phyloP scores from a whole-genome alignment of 2,329 filamentous ascomycete species.

The Cladorrhinum sp. region DNA sequence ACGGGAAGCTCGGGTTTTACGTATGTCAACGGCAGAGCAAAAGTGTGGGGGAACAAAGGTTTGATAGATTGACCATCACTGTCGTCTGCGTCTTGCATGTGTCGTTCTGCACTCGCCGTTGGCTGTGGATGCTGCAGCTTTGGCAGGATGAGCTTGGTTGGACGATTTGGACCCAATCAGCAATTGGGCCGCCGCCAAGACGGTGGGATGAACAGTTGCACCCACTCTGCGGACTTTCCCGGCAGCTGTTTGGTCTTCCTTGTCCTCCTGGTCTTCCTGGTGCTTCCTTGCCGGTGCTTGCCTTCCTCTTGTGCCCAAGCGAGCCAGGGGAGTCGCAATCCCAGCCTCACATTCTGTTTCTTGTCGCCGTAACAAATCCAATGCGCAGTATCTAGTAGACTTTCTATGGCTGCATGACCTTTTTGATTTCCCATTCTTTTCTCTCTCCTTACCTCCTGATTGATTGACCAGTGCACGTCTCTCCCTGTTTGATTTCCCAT shows the following conservation, averaged over 20 bases:
- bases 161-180: slow-evolving; percentile 21
- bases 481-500: neutral
- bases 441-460: neutral
- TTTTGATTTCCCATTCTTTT: neutral
- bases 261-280: neutral
- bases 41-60: neutral
- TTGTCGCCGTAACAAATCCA: neutral
- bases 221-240: slow-evolving; percentile 23
- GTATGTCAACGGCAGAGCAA: neutral
- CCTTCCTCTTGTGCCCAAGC: slow-evolving; percentile 14
- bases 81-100: slow-evolving; percentile 1
- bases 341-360: slow-evolving; percentile 18
- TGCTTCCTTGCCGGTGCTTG: too few relatives aligned
- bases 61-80: neutral
- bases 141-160: slow-evolving; percentile 15
- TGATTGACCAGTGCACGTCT: neutral
- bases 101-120: slow-evolving; percentile 18
- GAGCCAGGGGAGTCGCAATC: slow-evolving; percentile 22
- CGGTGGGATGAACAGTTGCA: slow-evolving; percentile 9
- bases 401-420: neutral
- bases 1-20: neutral
- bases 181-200: slow-evolving; percentile 17
- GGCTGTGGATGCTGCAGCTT: slow-evolving; percentile 15
- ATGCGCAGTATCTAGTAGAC: neutral
- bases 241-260: slow-evolving; percentile 21